Evolutionary conservation across 331 rosid genomes (phyloP).

Genomic region (Quercus tomentella): DNA sequence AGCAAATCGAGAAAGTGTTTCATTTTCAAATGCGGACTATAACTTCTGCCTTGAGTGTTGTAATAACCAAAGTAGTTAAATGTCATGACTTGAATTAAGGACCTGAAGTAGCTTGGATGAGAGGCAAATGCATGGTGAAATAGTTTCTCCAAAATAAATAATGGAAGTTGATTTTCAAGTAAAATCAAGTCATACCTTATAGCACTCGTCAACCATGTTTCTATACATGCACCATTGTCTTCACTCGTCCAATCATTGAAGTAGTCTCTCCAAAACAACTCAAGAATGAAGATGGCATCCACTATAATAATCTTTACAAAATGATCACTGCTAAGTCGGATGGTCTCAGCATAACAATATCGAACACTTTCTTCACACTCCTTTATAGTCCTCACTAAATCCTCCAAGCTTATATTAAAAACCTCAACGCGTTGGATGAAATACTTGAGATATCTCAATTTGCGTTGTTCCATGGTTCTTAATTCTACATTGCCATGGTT

Average conservation of each 20-base stretch:
- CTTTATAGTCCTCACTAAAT: too few species aligned
- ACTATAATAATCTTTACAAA: too few species aligned
- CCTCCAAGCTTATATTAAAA: too few species aligned
- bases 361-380: too few species aligned
- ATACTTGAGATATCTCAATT: too few species aligned
- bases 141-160: neutral
- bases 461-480: neutral
- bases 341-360: too few species aligned
- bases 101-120: neutral
- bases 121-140: neutral
- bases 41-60: neutral
- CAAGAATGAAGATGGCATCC: too few species aligned
- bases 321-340: too few species aligned
- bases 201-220: neutral
- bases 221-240: neutral
- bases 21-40: neutral
- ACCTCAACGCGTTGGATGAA: too few species aligned
- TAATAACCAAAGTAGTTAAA: neutral
- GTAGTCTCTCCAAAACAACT: too few species aligned
- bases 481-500: slow-evolving; percentile 3
- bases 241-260: neutral
- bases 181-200: neutral
- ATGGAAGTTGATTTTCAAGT: neutral
- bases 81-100: neutral
- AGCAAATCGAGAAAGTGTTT: neutral